Percentiles rank a stretch among this genome's conserved stretches.
These are phyloP conservation scores for Penicillium sp. DNA, from an alignment of 2,329 filamentous ascomycete species.

Conservation along the genomic window DNA sequence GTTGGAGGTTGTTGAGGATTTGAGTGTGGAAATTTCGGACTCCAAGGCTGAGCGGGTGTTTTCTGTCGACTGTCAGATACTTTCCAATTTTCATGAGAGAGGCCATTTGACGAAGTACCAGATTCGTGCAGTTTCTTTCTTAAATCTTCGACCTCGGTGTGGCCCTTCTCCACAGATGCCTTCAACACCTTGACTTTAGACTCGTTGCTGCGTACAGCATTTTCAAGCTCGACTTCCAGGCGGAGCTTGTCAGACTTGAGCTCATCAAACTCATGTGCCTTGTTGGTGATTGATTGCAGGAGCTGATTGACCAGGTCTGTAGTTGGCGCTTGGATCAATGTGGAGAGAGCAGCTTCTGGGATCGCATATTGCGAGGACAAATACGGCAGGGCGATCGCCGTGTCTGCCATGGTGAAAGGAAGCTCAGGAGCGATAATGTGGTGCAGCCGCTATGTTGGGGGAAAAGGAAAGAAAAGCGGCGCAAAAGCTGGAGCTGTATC, in stretches of 20 bases:
- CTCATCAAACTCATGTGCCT: constrained; percentile 79
- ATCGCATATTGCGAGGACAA: constrained; percentile 61
- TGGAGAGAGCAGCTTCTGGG: constrained; percentile 57
- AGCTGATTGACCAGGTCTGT: constrained; percentile 75
- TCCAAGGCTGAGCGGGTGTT: constrained; percentile 73
- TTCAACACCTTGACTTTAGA: constrained; percentile 81
- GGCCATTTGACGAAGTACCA: constrained; percentile 55
- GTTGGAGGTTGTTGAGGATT: constrained; percentile 68
- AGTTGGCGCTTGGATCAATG: constrained; percentile 64
- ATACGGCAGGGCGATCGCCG: constrained; percentile 60
- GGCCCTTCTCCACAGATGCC: constrained; percentile 75
- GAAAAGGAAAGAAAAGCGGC: constrained; percentile 6
- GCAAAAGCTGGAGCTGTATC: constrained; percentile 15
- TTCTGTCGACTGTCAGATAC: constrained; percentile 57
- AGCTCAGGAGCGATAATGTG: constrained; percentile 17
- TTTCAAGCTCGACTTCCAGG: constrained; percentile 90
- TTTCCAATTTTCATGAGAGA: constrained; percentile 1
- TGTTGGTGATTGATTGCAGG: constrained; percentile 71
- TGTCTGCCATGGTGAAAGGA: constrained; percentile 53
- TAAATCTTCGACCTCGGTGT: constrained; percentile 80
- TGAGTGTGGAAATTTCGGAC: constrained; percentile 77
- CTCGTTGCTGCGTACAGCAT: constrained; percentile 80
- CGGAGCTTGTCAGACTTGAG: constrained; percentile 86
- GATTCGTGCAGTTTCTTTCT: constrained; percentile 79
- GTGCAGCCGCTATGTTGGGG: not conserved